Evolutionary conservation across 768 basidiomycete species (phyloP), one percentile per base, ranked within the genome.

Genomic region (Chlorophyllum brunneum): DNA sequence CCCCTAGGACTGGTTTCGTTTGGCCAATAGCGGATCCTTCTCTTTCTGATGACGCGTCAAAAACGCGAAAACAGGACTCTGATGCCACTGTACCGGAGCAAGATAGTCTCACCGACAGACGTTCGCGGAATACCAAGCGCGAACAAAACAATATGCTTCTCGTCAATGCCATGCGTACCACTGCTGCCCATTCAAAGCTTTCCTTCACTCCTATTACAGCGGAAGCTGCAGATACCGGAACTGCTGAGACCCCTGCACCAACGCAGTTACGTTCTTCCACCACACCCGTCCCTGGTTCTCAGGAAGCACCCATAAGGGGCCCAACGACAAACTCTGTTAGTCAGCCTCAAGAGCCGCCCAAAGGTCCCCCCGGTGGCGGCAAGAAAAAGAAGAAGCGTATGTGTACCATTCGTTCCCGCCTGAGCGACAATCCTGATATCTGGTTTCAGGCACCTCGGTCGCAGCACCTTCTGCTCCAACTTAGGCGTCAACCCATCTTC

Each of bases 301-400:
- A 66, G 43, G 68, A 65, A 44, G 51, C 61, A 8, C 57, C 61
- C 3, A 61, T 64, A 22, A 69, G 67, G 59, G 71, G 69, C 39
- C 62, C 77, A 18, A 62, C 69, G n/a, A 55, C 58, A 11, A 45
- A 16, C 16, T 62, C 63, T 16, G 46, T 59, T n/a, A 65, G 26
- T 53, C 43, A 44, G 33, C 23, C 75, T 13, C 79, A 75, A 58
- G 85, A 85, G 48, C 57, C 70, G 34, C 43, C 53, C 20, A 86
- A 79, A 63, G 76, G 72, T 4, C 69, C 72, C 0, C 61, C 74
- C 2, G 82, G 79, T 2, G 78, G 70, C 13, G 78, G 78, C 20
- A 88, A 81, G 64, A 89, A 86, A 71, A 92, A 86, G 69, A 81
- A 80, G 63, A 91, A 90, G 74, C 81, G 88, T 84, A 42, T 51